A percentile compares a stretch with the other conserved stretches of the same genome.
These are phyloP conservation scores for Neopestalotiopsis sp. DNA, from an alignment of 2,329 filamentous ascomycete genomes.

Conservation along the genomic window DNA sequence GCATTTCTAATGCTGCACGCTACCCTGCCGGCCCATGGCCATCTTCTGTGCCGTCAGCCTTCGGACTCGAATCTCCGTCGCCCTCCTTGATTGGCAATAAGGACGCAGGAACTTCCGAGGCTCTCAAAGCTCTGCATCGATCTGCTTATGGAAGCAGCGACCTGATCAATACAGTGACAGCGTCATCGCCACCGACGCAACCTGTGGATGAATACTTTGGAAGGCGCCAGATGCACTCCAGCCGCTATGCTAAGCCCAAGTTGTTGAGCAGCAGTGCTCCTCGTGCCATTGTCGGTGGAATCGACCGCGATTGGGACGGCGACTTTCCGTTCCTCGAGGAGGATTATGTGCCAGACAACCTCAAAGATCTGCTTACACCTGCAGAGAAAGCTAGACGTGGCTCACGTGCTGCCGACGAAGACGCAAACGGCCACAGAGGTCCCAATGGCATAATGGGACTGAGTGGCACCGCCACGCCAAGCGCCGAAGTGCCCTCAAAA, in stretches of 20 bases:
- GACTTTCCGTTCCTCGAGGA: conserved; percentile 82
- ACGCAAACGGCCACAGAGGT: conserved; percentile 41
- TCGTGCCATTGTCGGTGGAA: conserved; percentile 54
- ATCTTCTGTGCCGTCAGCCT: conserved; percentile 90
- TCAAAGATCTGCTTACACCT: conserved; percentile 70
- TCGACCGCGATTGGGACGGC: conserved; percentile 68
- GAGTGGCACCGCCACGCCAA: conserved; percentile 44
- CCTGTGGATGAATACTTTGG: conserved; percentile 66
- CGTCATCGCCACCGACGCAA: conserved; percentile 38
- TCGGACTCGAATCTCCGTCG: conserved; percentile 85
- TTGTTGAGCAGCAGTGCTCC: conserved; percentile 72
- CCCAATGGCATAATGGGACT: conserved; percentile 41
- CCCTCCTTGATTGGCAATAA: conserved; percentile 71
- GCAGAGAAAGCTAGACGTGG: conserved; percentile 71
- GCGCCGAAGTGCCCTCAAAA: conserved; percentile 55
- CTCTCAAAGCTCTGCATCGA: conserved; percentile 68
- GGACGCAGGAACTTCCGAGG: conserved; percentile 66
- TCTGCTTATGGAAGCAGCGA: conserved; percentile 72
- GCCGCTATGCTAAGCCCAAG: conserved; percentile 71
- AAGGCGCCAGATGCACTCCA: conserved; percentile 73
- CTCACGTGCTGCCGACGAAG: conserved; percentile 62
- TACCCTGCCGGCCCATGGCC: conserved; percentile 82
- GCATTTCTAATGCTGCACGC: conserved; percentile 87
- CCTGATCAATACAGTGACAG: conserved; percentile 54
- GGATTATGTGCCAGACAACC: conserved; percentile 80